Base-by-base conservation (phyloP, 805 yeast species). In the Ogataea siamensis region DNA sequence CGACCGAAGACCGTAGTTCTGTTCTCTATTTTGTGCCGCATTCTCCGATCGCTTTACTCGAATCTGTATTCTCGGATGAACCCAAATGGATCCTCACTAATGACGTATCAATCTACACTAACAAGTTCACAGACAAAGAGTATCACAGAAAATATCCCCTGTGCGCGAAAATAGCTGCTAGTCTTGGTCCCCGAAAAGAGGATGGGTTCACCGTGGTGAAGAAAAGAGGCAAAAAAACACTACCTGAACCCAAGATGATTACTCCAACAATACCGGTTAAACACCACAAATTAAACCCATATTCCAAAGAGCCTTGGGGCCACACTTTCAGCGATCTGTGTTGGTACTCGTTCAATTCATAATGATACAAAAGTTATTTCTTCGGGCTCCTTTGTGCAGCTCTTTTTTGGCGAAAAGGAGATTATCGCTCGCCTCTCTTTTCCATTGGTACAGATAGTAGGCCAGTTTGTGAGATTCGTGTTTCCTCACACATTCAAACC, bases 401-500 rank as follows among this genome's bases (percentile, higher is more conserved):
- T 80, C 77, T 31, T 53, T 62, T 58, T 82, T 82, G 1, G 47
- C 50, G 24, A 66, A 44, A 11, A 34, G 46, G 23, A 45, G 45
- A 6, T 16, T 5, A 1, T 28, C 16, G 9, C 21, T 16, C 5
- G 11, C 21, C 12, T 23, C 29, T 2, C 39, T 45, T 2, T 22
- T 44, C 75, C 80, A 76, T 37, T 69, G 64, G 47, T 73, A 78
- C 11, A 87, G 66, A 77, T 87, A 74, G 55, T 89, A 89, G 1
- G 79, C 82, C 10, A 88, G 68, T 52, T 88, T 88, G 34, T 71
- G 68, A 0, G 95, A 79, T 37, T 75, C 76, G 46, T 83, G 75
- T 40, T 69, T 66, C 32, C 66, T 54, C 4, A 69, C 34, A 23
- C 66, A 43, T 6, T 40, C 44, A 46, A 78, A 87, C 0, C 96